phyloP scores from a whole-genome alignment of 2,329 filamentous ascomycete species.

The Fusarium drepaniforme region DNA sequence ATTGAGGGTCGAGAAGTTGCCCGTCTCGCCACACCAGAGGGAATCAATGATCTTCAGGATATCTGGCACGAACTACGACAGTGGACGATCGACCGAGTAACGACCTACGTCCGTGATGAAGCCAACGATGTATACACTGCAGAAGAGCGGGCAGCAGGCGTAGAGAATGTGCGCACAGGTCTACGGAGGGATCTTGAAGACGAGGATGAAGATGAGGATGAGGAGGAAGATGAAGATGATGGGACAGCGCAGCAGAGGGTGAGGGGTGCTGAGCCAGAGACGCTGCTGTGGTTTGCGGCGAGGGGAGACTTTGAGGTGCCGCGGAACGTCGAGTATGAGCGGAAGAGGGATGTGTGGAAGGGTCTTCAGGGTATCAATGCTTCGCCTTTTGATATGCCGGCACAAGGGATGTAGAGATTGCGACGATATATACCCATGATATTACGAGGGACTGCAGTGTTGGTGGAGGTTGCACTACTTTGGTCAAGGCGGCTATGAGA shows the following conservation, averaged over 20 bases:
- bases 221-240: constrained; percentile 59
- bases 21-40: constrained; percentile 57
- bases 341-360: constrained; percentile 48
- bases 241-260: constrained; percentile 46
- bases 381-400: constrained; percentile 38
- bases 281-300: constrained; percentile 60
- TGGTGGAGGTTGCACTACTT: not conserved
- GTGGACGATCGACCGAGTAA: constrained; percentile 57
- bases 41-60: constrained; percentile 58
- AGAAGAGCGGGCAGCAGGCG: constrained; percentile 74
- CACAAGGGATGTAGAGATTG: not conserved
- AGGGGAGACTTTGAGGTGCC: constrained; percentile 60
- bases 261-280: constrained; percentile 58
- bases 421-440: not conserved
- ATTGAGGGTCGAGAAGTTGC: constrained; percentile 69
- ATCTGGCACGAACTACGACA: constrained; percentile 66
- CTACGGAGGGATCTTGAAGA: constrained; percentile 68
- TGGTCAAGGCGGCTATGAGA: not conserved
- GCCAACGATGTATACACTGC: constrained; percentile 75
- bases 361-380: constrained; percentile 53
- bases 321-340: constrained; percentile 57
- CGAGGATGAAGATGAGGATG: constrained; percentile 66
- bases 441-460: not conserved
- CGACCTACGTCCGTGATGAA: constrained; percentile 57
- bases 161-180: constrained; percentile 80